Evolutionary conservation across 306 rosid species (phyloP).

Genomic region (Gastrolobium villosum): DNA sequence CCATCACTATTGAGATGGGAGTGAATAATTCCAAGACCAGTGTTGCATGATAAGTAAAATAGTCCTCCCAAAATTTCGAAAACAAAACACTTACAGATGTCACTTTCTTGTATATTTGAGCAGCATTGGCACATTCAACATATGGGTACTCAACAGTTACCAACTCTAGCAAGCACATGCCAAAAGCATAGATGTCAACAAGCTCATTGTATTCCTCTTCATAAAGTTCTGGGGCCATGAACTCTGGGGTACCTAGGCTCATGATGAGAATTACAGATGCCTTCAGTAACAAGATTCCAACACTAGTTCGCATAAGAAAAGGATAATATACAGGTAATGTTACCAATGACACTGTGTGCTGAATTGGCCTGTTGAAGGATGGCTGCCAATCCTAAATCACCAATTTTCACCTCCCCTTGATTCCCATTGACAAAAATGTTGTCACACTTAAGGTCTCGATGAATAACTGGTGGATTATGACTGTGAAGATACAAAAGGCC

Average conservation of each 20-base stretch:
- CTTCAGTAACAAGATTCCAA: slow-evolving; percentile 37
- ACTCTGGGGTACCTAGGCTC: slow-evolving; percentile 90
- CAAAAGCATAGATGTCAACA: slow-evolving; percentile 97
- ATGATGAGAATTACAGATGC: slow-evolving; percentile 38
- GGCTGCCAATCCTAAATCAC: slow-evolving; percentile 96
- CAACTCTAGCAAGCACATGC: slow-evolving; percentile 97
- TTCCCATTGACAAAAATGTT: slow-evolving; percentile 97
- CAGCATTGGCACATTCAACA: slow-evolving; percentile 92
- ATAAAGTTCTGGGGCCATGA: slow-evolving; percentile 99
- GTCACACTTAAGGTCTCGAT: slow-evolving; percentile 98
- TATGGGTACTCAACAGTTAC: slow-evolving; percentile 96
- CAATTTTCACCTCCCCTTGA: slow-evolving; percentile 99
- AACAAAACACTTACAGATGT: slow-evolving; percentile 74
- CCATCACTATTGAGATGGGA: slow-evolving; percentile 26
- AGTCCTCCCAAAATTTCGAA: slow-evolving; percentile 35
- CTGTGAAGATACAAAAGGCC: slow-evolving; percentile 96
- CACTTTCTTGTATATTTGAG: slow-evolving; percentile 99
- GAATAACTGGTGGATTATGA: slow-evolving; percentile 93
- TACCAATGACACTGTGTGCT: slow-evolving; percentile 98
- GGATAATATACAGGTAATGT: slow-evolving; percentile 44
- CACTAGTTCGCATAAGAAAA: slow-evolving; percentile 10
- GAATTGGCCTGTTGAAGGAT: slow-evolving; percentile 88
- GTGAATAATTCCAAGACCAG: slow-evolving; percentile 33
- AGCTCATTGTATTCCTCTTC: slow-evolving; percentile 98
- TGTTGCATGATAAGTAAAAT: slow-evolving; percentile 35